Evolutionary conservation across 1,284 basidiomycete species (phyloP).

Genomic region (Albatrellus sp.): DNA sequence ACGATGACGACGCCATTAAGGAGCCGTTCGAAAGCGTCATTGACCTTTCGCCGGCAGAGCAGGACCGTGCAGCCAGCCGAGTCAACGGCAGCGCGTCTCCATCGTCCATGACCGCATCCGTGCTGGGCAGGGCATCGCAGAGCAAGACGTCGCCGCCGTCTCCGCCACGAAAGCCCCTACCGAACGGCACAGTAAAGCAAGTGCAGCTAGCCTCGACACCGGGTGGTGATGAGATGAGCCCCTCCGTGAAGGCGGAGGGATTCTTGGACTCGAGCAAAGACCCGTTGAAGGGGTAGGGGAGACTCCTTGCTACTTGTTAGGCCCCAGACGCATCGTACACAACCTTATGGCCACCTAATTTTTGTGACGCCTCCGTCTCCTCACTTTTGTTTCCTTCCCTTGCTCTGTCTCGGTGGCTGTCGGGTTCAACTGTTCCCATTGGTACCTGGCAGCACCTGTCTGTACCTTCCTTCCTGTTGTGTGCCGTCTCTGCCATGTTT

Average conservation of each 20-base stretch:
- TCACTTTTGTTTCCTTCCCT: conserved; percentile 1
- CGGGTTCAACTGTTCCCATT: not conserved
- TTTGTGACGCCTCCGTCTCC: not conserved
- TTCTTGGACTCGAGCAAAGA: conserved; percentile 62
- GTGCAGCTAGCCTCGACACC: conserved; percentile 41
- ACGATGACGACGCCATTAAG: conserved; percentile 14
- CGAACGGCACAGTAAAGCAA: conserved; percentile 29
- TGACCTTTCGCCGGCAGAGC: conserved; percentile 14
- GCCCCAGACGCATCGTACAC: not conserved
- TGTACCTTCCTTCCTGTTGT: not conserved
- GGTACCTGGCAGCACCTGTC: too few relatives aligned
- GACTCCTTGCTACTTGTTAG: not conserved
- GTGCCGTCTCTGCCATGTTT: conserved; percentile 5
- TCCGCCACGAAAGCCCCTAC: conserved; percentile 25
- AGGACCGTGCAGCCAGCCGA: conserved; percentile 15
- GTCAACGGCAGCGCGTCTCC: conserved; percentile 10
- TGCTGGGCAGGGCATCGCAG: too few relatives aligned
- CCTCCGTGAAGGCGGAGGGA: conserved; percentile 55
- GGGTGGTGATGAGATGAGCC: conserved; percentile 44
- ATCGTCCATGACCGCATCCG: conserved; percentile 13
- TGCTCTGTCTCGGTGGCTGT: conserved; percentile 9
- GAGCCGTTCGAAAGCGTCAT: conserved; percentile 21
- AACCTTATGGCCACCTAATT: not conserved
- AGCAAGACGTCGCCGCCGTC: too few relatives aligned
- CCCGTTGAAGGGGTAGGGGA: conserved; percentile 38